phyloP scores from a whole-genome alignment of 1,284 basidiomycete genomes.

The Neolentinus lepideus region DNA sequence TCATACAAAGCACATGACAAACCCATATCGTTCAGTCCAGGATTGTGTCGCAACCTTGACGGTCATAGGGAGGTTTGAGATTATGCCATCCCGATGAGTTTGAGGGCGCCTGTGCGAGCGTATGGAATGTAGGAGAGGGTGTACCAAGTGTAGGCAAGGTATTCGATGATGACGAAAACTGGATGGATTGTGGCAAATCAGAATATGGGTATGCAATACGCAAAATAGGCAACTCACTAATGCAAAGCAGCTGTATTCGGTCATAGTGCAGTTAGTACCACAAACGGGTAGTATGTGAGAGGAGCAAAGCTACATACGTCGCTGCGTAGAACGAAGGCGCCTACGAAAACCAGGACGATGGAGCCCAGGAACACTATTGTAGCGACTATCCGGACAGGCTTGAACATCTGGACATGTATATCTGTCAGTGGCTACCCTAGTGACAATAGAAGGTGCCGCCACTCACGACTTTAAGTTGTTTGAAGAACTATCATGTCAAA shows the following conservation, averaged over 20 bases:
- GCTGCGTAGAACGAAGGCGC: slow-evolving; percentile 67
- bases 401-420: slow-evolving; percentile 71
- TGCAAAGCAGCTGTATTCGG: slow-evolving; percentile 32
- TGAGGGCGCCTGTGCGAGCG: slow-evolving; percentile 67
- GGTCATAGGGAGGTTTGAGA: no score
- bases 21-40: neutral
- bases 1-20: neutral
- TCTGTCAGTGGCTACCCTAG: slow-evolving; percentile 2
- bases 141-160: slow-evolving; percentile 83
- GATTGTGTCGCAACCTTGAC: no score
- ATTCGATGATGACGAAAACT: slow-evolving; percentile 86
- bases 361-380: slow-evolving; percentile 73
- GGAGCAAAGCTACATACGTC: slow-evolving; percentile 38
- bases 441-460: neutral
- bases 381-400: slow-evolving; percentile 83
- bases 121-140: slow-evolving; percentile 83
- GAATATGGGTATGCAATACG: slow-evolving; percentile 9
- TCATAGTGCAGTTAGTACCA: slow-evolving; percentile 2
- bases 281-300: slow-evolving; percentile 2
- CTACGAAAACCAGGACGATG: slow-evolving; percentile 75
- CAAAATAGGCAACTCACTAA: slow-evolving; percentile 29
- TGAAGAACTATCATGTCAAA: slow-evolving; percentile 48
- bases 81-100: slow-evolving; percentile 49
- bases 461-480: slow-evolving; percentile 72
- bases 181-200: slow-evolving; percentile 5